Evolutionary conservation across 225 moss, liverwort and hornwort genomes (phyloP).

Genomic region (Polytrichum formosum): DNA sequence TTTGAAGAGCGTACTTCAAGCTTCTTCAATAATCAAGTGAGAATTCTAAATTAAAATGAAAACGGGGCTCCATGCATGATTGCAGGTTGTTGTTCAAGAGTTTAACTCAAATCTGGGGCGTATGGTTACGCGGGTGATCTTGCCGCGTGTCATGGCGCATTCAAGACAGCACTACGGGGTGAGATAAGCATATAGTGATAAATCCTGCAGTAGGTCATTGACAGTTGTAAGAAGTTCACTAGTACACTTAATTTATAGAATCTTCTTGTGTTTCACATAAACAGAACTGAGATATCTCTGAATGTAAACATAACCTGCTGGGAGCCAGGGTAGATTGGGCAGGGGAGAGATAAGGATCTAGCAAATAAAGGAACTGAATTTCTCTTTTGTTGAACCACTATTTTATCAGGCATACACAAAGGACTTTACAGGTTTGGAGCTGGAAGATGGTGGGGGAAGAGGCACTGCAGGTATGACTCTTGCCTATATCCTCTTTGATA

Average conservation of each 20-base stretch:
- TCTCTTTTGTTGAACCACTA: not conserved
- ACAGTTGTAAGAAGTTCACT: no score
- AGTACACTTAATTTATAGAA: no score
- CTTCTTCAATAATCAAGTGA: no score
- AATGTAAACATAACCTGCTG: no score
- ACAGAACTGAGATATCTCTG: no score
- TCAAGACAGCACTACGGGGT: slow-evolving; percentile 81
- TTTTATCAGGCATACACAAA: slow-evolving; percentile 59
- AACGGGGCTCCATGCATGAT: not conserved
- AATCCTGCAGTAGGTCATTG: no score
- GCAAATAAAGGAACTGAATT: not conserved
- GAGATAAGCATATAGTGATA: not conserved
- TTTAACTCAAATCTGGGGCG: slow-evolving; percentile 59
- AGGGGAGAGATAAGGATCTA: no score
- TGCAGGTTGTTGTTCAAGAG: slow-evolving; percentile 60
- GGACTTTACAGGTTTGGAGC: slow-evolving; percentile 60
- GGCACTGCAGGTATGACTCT: slow-evolving; percentile 63
- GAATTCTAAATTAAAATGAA: no score
- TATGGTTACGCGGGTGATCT: slow-evolving; percentile 66
- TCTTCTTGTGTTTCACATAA: no score
- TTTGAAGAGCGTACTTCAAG: no score
- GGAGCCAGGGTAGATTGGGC: no score
- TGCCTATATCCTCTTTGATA: not conserved
- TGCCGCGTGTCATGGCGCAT: slow-evolving; percentile 73
- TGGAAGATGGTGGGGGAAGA: slow-evolving; percentile 83